These are phyloP conservation scores for Cryptococcus sp. DNA, from an alignment of 1,284 basidiomycete genomes.

Conservation along the genomic window DNA sequence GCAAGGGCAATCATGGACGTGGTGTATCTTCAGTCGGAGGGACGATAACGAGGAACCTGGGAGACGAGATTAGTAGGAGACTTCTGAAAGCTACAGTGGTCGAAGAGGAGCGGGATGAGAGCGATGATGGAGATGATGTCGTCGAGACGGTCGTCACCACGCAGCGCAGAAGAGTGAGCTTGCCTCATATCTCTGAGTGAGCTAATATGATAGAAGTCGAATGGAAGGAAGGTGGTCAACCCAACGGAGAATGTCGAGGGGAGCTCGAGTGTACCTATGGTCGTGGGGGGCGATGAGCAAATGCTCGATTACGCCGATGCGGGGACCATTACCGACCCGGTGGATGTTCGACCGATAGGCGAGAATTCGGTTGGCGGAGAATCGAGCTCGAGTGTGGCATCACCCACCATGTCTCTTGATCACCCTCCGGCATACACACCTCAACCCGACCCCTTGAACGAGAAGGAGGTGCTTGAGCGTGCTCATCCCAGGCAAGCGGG, in stretches of 20 bases:
- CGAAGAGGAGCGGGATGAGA: constrained; percentile 48
- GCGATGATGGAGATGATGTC: constrained; percentile 47
- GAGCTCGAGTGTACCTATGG: neutral
- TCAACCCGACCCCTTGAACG: constrained; percentile 24
- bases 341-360: neutral
- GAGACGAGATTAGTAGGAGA: constrained; percentile 65
- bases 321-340: constrained; percentile 19
- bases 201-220: constrained; percentile 19
- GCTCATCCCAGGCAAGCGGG: constrained; percentile 23
- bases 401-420: too few species aligned
- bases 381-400: too few species aligned
- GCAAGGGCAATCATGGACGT: constrained; percentile 38
- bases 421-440: constrained; percentile 37
- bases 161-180: constrained; percentile 37
- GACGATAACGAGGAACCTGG: constrained; percentile 71
- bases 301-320: constrained; percentile 29
- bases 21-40: constrained; percentile 42
- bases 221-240: constrained; percentile 3
- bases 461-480: constrained; percentile 21
- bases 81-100: constrained; percentile 51
- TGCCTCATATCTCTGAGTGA: neutral
- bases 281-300: constrained; percentile 20
- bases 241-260: neutral
- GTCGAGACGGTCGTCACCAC: constrained; percentile 48
- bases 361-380: too few species aligned